Base-by-base conservation (phyloP, 2,329 filamentous ascomycete species). In the Neopestalotiopsis sp. region DNA sequence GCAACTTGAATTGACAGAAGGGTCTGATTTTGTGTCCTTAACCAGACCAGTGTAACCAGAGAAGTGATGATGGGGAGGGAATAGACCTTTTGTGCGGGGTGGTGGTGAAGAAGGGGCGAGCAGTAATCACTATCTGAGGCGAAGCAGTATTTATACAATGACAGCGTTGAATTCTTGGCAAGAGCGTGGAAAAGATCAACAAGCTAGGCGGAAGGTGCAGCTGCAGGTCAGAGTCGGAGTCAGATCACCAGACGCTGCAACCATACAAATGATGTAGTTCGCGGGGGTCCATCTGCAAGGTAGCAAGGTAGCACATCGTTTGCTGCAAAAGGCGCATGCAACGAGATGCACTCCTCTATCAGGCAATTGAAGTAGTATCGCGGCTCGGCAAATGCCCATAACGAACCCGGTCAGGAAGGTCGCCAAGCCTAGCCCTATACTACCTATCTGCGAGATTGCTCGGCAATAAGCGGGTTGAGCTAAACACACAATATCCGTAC, bases 351-450 rank as follows among this genome's bases (percentile, higher is more conserved):
- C 40, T 62, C 32, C 59, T 32, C 30, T 9, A 62, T 32, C 34
- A 62, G 59, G 59, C 59, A 62, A 62, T 64, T 64, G 40, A 38
- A 32, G 61, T 32, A 64, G 61, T 49, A 64, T 64, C 28, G 61
- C 20, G n/a, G 38, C 40, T 32, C 34, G 45, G 38, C 61, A 24
- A 42, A 49, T 38, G 40, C 61, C 9, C n/a, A 20, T 49, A 28
- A 52, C 40, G 40, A 24, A 20, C 61, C 61, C 42, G 40, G 42
- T 45, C 42, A 28, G 61, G 61, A 64, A 64, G 61, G 61, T 64
- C 61, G 42, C 61, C 61, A 62, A 62, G 59, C 14, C 34, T 24
- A 62, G 59, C 28, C 32, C 30, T 62, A 62, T 62, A 40, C 13
- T n/a, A 20, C 24, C 24, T 28, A 28, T 28, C 24, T n/a, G 14